Conservation (phyloP, 176 grass and related monocot genomes). For the Poa pratensis region DNA sequence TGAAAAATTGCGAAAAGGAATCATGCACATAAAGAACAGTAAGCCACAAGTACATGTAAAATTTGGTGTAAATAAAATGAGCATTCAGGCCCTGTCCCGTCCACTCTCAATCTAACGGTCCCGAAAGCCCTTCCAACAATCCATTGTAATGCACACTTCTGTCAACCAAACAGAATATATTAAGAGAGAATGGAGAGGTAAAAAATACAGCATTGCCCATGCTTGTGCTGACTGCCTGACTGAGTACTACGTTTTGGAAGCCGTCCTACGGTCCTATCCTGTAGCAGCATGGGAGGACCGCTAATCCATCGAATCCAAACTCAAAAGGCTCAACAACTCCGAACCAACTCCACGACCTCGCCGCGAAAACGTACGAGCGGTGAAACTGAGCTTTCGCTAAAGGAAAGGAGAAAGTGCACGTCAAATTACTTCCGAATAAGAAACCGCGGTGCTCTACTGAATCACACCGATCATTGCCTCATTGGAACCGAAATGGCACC, state of each 20-base stretch:
- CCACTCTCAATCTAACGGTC: not conserved
- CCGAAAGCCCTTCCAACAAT: too few species aligned
- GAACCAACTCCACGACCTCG: conserved; percentile 26
- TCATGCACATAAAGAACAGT: not conserved
- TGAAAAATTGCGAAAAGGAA: not conserved
- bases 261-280: not conserved
- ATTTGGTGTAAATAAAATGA: not conserved
- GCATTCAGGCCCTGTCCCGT: too few species aligned
- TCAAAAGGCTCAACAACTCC: conserved; percentile 39
- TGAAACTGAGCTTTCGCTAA: conserved; percentile 44
- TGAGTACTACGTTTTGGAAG: not conserved
- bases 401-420: not conserved
- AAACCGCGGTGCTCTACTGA: not conserved
- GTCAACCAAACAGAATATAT: too few species aligned
- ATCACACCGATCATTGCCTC: not conserved
- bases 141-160: too few species aligned
- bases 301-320: not conserved
- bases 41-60: not conserved
- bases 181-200: too few species aligned
- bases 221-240: not conserved
- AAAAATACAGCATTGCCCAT: too few species aligned
- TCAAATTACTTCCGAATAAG: not conserved
- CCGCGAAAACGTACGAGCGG: not conserved
- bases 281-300: not conserved
- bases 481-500: not conserved